Conservation (phyloP, 169 alveolate species). For the Plasmodium yoelii region DNA sequence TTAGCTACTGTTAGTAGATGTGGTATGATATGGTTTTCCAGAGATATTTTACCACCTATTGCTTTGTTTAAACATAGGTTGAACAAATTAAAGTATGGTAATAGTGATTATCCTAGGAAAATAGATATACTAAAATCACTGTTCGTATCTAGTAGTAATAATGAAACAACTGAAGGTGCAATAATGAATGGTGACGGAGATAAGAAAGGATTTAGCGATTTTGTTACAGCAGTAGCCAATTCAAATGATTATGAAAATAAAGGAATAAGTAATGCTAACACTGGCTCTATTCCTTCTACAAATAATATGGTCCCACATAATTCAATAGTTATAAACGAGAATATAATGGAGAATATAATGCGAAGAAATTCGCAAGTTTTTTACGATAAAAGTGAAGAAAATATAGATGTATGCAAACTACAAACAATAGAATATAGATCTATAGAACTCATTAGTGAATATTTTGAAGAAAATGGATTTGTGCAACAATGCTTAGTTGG, state of each 20-base stretch:
- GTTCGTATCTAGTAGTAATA: slow-evolving; percentile 7
- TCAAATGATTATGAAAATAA: neutral
- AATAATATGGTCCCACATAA: neutral
- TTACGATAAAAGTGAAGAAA: slow-evolving; percentile 63
- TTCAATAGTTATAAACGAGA: neutral
- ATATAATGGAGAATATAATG: slow-evolving; percentile 39
- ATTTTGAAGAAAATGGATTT: slow-evolving; percentile 76
- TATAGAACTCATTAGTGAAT: slow-evolving; percentile 55
- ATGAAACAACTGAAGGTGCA: neutral
- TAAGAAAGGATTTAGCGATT: too few species aligned
- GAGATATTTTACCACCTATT: slow-evolving; percentile 89
- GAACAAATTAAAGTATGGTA: slow-evolving; percentile 89
- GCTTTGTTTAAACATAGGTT: slow-evolving; percentile 88
- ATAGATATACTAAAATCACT: slow-evolving; percentile 46
- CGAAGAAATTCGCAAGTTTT: slow-evolving; percentile 37
- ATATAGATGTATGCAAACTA: slow-evolving; percentile 3
- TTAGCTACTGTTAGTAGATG: slow-evolving; percentile 99
- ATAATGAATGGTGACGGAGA: too few species aligned
- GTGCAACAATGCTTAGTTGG: slow-evolving; percentile 55
- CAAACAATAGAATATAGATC: slow-evolving; percentile 58
- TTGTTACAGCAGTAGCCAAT: neutral
- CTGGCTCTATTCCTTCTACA: neutral
- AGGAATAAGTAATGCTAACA: neutral
- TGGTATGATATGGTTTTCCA: slow-evolving; percentile 98
- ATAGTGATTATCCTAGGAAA: slow-evolving; percentile 82